phyloP scores from a whole-genome alignment of 768 basidiomycete genomes.

The Tylopilus sp. region DNA sequence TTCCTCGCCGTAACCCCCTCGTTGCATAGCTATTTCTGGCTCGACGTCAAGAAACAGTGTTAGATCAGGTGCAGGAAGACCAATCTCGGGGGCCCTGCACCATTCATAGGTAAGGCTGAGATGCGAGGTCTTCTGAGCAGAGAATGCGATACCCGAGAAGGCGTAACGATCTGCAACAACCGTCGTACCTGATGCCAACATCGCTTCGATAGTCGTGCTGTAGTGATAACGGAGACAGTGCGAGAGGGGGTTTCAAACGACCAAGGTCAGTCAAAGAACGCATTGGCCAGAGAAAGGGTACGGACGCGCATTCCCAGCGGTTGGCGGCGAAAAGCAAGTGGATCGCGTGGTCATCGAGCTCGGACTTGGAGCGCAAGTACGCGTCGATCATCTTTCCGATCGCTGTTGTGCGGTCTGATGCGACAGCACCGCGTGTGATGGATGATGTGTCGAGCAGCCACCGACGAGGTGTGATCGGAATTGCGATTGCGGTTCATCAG shows the following conservation, averaged over 20 bases:
- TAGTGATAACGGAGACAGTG: not conserved
- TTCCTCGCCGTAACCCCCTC: conserved; percentile 85
- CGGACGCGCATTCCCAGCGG: conserved; percentile 91
- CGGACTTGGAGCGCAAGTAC: conserved; percentile 79
- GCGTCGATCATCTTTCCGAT: conserved; percentile 93
- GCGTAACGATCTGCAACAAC: conserved; percentile 93
- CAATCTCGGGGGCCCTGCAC: conserved; percentile 84
- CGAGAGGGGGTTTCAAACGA: no score
- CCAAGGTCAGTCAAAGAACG: not conserved
- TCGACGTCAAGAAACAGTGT: conserved; percentile 83
- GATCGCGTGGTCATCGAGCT: conserved; percentile 88
- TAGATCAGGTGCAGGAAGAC: conserved; percentile 86
- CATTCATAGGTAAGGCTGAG: conserved; percentile 66
- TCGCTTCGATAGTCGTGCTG: conserved; percentile 58
- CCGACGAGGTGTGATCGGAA: not conserved
- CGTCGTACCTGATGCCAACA: conserved; percentile 60
- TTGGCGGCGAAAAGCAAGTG: conserved; percentile 97
- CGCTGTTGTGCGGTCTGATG: conserved; percentile 80
- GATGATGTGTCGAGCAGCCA: no score
- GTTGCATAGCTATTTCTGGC: conserved; percentile 58
- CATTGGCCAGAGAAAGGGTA: conserved; percentile 1
- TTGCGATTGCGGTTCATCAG: not conserved
- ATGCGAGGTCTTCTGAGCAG: conserved; percentile 46
- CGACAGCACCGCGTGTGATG: no score
- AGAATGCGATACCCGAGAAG: conserved; percentile 94